Evolutionary conservation across 2,329 filamentous ascomycete species (phyloP), one percentile per base, ranked within the genome.

Genomic region (Colletotrichum gigasporum): DNA sequence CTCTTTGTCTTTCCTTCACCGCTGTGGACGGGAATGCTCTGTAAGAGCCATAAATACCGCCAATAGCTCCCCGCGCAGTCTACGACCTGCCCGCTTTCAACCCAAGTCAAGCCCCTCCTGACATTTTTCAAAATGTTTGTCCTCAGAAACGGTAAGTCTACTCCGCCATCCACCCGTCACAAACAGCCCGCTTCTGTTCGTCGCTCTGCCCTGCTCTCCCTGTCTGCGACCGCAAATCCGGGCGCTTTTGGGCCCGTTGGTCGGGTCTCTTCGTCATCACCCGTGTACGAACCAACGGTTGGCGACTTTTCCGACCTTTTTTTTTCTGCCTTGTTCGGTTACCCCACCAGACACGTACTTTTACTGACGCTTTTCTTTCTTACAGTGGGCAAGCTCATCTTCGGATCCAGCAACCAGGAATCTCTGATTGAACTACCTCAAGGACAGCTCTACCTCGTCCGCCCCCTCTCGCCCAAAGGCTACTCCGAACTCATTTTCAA

Each of bases 401-500:
- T 98, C 76, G 94, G 96, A 75, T 88, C 85, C 66, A 88, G 87
- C 73, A 93, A 89, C 76, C 95, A 97, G 78, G 94, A 98, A 82
- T 91, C 93, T 48, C 89, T 99, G 75, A 93, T 97, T 79, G 94
- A 98, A 76, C 90, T 99, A 42, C 90, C 94, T 14, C 94, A 98
- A 78, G 96, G 96, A 75, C 94, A 98, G 79, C 92, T 99, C 44
- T 99, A 97, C 79, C 91, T 99, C 70, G 96, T 99, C 71, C 92
- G 96, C 72, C 96, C 96, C 10, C 87, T 93, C 51, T 98, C 95
- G 7, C 94, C 95, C 61, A 99, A 99, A 78, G 96, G 96, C 69
- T 98, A 97, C 77, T 97, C 95, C 2, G 96, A 99, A 79, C 93
- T 98, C 75, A 97, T 99, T 79, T 99, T 97, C 85, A 97, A 96